These are phyloP conservation scores for Acanthamoeba castellanii DNA, from an alignment of 208 protist genomes.

Conservation along the genomic window DNA sequence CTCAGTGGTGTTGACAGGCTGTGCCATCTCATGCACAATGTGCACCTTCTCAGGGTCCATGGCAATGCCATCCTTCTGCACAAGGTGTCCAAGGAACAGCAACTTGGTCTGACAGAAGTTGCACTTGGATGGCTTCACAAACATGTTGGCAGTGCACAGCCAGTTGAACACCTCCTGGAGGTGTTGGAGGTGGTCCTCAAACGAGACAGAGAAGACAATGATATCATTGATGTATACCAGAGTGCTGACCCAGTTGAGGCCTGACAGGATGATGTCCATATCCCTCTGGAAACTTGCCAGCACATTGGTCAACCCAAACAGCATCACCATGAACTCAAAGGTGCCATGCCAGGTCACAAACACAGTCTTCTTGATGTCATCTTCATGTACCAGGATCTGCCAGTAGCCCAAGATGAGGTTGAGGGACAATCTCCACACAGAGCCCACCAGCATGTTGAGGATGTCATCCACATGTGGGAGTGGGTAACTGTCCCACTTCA, in stretches of 20 bases:
- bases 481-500: neutral
- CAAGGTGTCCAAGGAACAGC: neutral
- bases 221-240: constrained; percentile 72
- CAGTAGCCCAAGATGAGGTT: constrained; percentile 63
- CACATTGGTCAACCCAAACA: neutral
- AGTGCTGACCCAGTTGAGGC: neutral
- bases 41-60: neutral
- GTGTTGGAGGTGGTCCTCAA: constrained; percentile 57
- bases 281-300: constrained; percentile 57
- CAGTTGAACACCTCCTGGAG: constrained; percentile 57
- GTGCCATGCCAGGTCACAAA: constrained; percentile 52
- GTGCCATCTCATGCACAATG: neutral
- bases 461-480: neutral
- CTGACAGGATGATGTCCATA: constrained; percentile 41
- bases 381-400: constrained; percentile 30
- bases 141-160: neutral
- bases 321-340: constrained; percentile 26
- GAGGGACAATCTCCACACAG: neutral
- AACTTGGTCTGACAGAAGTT: neutral
- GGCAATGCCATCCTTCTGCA: neutral
- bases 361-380: constrained; percentile 67
- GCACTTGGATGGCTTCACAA: neutral
- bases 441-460: neutral
- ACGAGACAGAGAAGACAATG: constrained; percentile 38
- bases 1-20: neutral